Conservation (phyloP, 768 basidiomycete genomes). For the Tylopilus vinaceipallidus region DNA sequence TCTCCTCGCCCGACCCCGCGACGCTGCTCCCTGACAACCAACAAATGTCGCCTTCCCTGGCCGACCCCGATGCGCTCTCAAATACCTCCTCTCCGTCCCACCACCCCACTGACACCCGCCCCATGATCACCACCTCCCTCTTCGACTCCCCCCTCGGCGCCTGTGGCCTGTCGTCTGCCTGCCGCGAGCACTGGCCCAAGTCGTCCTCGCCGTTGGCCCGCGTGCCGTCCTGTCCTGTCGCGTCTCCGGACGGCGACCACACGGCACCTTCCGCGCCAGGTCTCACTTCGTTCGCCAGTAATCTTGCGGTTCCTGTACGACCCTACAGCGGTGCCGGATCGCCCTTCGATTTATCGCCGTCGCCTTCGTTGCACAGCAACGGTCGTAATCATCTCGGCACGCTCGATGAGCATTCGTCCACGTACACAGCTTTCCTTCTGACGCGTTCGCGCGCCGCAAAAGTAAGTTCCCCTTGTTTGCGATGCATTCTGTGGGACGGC, state of each 20-base stretch:
- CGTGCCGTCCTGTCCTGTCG: neutral
- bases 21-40: slow-evolving; percentile 32
- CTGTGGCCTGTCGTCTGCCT: slow-evolving; percentile 2
- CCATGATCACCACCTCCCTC: slow-evolving; percentile 18
- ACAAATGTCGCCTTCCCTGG: slow-evolving; percentile 31
- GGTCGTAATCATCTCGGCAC: slow-evolving; percentile 5
- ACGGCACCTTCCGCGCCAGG: neutral
- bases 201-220: slow-evolving; percentile 4
- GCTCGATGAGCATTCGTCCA: slow-evolving; percentile 4
- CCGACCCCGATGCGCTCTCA: slow-evolving; percentile 16
- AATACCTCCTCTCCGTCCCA: slow-evolving; percentile 22
- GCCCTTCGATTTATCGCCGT: slow-evolving; percentile 33
- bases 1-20: slow-evolving; percentile 24
- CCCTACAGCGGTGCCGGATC: slow-evolving; percentile 20
- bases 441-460: slow-evolving; percentile 55
- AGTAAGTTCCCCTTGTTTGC: slow-evolving; percentile 33
- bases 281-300: slow-evolving; percentile 1
- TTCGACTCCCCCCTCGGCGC: slow-evolving; percentile 1
- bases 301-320: neutral
- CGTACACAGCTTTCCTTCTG: slow-evolving; percentile 42
- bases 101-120: slow-evolving; percentile 7
- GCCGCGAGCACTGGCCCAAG: slow-evolving; percentile 8
- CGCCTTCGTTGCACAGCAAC: slow-evolving; percentile 12
- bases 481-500: neutral
- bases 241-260: slow-evolving; percentile 4